Percentiles rank a stretch among this genome's conserved stretches.
Conservation (phyloP, 345 rosid genomes). For the Xanthoceras sorbifolium region DNA sequence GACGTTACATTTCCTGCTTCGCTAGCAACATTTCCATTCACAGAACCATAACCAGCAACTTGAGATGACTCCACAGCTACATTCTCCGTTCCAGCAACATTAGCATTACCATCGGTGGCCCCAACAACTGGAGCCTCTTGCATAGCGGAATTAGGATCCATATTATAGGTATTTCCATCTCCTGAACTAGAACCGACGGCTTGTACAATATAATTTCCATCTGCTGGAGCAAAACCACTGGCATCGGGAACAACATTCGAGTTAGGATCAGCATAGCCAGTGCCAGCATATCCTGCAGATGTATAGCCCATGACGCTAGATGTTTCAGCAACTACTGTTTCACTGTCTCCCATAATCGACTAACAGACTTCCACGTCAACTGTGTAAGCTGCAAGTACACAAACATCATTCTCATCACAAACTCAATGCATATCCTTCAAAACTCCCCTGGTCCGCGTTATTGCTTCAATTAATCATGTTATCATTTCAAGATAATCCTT, state of each 20-base stretch:
- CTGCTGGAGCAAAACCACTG: constrained; percentile 28
- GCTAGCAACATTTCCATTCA: constrained; percentile 55
- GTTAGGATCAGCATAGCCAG: constrained; percentile 25
- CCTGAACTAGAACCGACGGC: constrained; percentile 9
- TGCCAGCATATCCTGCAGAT: constrained; percentile 33
- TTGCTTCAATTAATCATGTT: background rate
- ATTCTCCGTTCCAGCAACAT: constrained; percentile 24
- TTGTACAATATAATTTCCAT: constrained; percentile 23
- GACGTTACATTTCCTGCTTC: constrained; percentile 35
- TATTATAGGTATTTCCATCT: constrained; percentile 23
- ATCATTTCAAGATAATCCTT: too few species aligned
- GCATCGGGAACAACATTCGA: constrained; percentile 24
- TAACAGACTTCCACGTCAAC: constrained; percentile 12
- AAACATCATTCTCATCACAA: background rate
- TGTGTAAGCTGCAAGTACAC: constrained; percentile 33
- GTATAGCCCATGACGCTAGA: constrained; percentile 40
- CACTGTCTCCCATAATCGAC: constrained; percentile 65
- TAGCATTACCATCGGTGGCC: constrained; percentile 18
- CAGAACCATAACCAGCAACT: constrained; percentile 36
- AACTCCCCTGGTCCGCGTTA: background rate
- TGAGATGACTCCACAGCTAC: constrained; percentile 27
- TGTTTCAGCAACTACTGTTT: constrained; percentile 52
- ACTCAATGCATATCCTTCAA: background rate
- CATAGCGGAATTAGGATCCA: constrained; percentile 25
- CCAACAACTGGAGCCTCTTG: constrained; percentile 34